Conservation (phyloP, 2,329 filamentous ascomycete species). For the Thelonectria discophora region DNA sequence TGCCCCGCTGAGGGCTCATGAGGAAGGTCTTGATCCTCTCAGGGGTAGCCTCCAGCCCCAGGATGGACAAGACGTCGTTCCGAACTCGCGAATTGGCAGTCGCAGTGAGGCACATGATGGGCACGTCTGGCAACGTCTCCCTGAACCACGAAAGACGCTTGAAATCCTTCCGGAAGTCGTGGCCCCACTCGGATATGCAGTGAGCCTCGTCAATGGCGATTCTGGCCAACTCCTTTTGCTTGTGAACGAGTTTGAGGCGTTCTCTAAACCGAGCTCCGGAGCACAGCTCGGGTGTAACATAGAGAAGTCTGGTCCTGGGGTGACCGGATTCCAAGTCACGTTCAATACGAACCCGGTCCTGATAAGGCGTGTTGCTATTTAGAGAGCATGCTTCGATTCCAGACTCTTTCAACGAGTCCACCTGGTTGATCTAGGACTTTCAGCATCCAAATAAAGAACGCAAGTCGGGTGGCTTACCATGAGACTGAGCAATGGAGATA, state of each 20-base stretch:
- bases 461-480: constrained; percentile 68
- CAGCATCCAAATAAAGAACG: constrained; percentile 18
- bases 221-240: constrained; percentile 84
- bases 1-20: constrained; percentile 84
- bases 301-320: constrained; percentile 82
- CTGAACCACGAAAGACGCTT: constrained; percentile 89
- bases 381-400: constrained; percentile 85
- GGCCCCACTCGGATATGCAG: constrained; percentile 97
- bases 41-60: constrained; percentile 69
- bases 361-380: constrained; percentile 79
- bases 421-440: constrained; percentile 80
- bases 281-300: constrained; percentile 93
- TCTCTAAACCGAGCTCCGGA: constrained; percentile 79
- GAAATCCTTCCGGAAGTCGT: constrained; percentile 95
- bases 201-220: constrained; percentile 95
- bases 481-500: constrained; percentile 87
- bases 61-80: constrained; percentile 80
- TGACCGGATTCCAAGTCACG: constrained; percentile 88
- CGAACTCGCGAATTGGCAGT: constrained; percentile 86
- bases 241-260: constrained; percentile 75
- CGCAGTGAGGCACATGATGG: constrained; percentile 91
- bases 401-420: constrained; percentile 77
- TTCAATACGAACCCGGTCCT: constrained; percentile 74
- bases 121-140: constrained; percentile 80
- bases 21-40: constrained; percentile 77